phyloP scores from a whole-genome alignment of 768 basidiomycete species.

The Cytidiella melzeri region DNA sequence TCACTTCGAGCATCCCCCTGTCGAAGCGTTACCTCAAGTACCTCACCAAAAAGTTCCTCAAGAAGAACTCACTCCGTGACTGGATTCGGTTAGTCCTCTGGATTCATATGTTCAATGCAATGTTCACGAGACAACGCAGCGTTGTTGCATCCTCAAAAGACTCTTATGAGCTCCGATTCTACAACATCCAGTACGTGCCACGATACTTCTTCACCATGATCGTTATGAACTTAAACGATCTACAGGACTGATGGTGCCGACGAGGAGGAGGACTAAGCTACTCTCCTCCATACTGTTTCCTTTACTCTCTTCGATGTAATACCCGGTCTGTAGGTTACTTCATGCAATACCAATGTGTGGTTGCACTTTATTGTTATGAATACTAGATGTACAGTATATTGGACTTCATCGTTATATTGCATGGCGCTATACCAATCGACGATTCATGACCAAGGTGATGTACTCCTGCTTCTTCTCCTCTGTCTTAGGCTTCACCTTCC shows the following conservation, averaged over 20 bases:
- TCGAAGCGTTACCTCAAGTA: conserved; percentile 99
- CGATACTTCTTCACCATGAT: not conserved
- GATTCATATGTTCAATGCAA: conserved; percentile 4
- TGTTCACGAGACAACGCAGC: conserved; percentile 28
- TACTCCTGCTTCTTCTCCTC: conserved; percentile 21
- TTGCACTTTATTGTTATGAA: not conserved
- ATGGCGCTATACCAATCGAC: not conserved
- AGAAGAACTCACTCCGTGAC: conserved; percentile 93
- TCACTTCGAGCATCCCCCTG: conserved; percentile 83
- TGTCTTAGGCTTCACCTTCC: conserved; percentile 30
- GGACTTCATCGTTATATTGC: not conserved
- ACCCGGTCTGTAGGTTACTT: no score
- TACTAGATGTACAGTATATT: not conserved
- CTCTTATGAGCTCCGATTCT: conserved; percentile 91
- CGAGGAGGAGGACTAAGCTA: conserved; percentile 42
- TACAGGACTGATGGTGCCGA: conserved; percentile 43
- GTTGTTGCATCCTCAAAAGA: conserved; percentile 95
- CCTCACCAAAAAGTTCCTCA: conserved; percentile 98
- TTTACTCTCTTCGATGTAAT: conserved; percentile 16
- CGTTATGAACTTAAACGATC: conserved; percentile 8
- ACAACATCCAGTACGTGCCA: conserved; percentile 74
- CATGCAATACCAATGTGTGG: conserved; percentile 9
- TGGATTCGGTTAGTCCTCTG: no score
- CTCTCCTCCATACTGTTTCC: not conserved
- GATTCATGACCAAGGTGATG: conserved; percentile 19